These are phyloP conservation scores for Pinus albicaulis DNA, from an alignment of 75 land plant genomes.

Conservation along the genomic window DNA sequence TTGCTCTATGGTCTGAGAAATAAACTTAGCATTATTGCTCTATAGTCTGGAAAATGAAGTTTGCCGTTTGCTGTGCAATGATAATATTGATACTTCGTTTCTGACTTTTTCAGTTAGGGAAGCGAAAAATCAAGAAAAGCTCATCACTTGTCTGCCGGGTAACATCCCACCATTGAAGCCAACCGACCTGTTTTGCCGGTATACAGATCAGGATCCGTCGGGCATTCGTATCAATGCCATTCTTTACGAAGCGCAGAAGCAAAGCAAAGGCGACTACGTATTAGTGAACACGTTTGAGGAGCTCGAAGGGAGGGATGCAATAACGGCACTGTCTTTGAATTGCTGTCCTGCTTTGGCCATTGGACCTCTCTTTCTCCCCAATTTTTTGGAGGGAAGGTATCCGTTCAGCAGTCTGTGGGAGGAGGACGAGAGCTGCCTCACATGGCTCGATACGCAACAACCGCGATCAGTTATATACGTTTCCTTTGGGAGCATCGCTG, in stretches of 20 bases:
- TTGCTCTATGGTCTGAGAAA: too few species aligned
- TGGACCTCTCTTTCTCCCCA: neutral
- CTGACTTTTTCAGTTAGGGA: too few species aligned
- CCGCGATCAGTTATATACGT: too few species aligned
- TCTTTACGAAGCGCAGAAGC: neutral
- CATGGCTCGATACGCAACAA: too few species aligned
- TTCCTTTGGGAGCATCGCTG: too few species aligned
- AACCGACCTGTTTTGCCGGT: neutral
- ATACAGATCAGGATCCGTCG: neutral
- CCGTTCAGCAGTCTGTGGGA: too few species aligned
- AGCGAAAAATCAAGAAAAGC: neutral
- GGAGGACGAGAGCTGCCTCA: too few species aligned
- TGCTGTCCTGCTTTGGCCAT: neutral
- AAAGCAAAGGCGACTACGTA: neutral
- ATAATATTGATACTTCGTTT: too few species aligned
- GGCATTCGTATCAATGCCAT: neutral
- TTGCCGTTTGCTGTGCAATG: too few species aligned
- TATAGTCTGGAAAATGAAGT: too few species aligned
- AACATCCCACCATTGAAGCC: neutral
- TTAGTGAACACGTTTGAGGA: constrained; percentile 1
- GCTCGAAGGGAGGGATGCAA: neutral
- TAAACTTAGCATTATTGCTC: too few species aligned
- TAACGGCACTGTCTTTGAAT: neutral
- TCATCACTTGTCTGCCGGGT: constrained; percentile 1
- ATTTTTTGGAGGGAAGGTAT: too few species aligned